Conservation (phyloP, 768 basidiomycete species). For the Pluteus cervinus region DNA sequence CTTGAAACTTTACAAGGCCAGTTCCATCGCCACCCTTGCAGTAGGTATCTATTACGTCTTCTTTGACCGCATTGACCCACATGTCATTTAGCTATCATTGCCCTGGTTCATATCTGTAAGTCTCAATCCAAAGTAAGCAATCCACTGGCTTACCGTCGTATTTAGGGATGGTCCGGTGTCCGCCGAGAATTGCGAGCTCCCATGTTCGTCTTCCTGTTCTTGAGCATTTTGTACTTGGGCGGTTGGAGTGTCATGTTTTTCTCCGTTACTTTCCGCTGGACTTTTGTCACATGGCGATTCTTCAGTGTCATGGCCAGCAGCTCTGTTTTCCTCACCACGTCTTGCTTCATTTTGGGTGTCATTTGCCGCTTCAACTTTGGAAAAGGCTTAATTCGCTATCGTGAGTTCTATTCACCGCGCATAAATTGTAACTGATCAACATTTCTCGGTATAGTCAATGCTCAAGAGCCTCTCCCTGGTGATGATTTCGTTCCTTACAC, state of each 20-base stretch:
- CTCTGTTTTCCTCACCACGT: slow-evolving; percentile 51
- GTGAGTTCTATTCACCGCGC: slow-evolving; percentile 34
- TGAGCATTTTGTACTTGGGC: slow-evolving; percentile 55
- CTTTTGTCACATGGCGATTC: slow-evolving; percentile 68
- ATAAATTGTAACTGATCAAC: slow-evolving; percentile 10
- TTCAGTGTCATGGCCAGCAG: slow-evolving; percentile 57
- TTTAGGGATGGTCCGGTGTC: slow-evolving; percentile 70
- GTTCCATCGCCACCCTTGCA: slow-evolving; percentile 49
- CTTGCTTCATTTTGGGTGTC: slow-evolving; percentile 55
- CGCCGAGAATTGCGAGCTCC: slow-evolving; percentile 55
- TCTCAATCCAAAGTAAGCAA: slow-evolving; percentile 2
- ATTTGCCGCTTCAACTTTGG: slow-evolving; percentile 72
- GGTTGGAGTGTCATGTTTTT: slow-evolving; percentile 74
- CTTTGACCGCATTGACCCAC: neutral
- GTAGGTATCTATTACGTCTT: slow-evolving; percentile 35
- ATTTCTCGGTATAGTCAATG: slow-evolving; percentile 37
- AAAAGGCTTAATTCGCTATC: slow-evolving; percentile 61
- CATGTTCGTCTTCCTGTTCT: slow-evolving; percentile 57
- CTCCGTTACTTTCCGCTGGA: slow-evolving; percentile 70
- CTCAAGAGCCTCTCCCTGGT: slow-evolving; percentile 41
- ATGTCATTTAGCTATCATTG: slow-evolving; percentile 42
- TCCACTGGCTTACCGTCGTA: slow-evolving; percentile 5
- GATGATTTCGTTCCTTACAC: slow-evolving; percentile 18
- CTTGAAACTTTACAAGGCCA: slow-evolving; percentile 44
- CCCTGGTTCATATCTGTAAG: slow-evolving; percentile 64